These are phyloP conservation scores for Haematococcus lacustris DNA, from an alignment of 139 green algal genomes.

Conservation along the genomic window DNA sequence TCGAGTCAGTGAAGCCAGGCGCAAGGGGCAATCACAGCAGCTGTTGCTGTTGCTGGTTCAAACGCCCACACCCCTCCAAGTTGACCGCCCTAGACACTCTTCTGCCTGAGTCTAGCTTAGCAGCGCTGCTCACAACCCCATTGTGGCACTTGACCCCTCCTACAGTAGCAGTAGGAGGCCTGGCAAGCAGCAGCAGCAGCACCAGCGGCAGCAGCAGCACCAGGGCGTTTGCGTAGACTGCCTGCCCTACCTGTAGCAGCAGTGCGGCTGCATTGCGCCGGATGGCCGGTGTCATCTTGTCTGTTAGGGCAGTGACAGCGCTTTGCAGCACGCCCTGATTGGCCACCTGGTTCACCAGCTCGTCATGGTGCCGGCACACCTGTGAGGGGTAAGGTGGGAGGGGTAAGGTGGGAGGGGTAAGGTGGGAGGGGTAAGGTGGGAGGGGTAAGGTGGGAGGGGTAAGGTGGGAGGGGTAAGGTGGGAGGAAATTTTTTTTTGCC, in stretches of 20 bases:
- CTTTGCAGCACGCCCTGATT: constrained; percentile 15
- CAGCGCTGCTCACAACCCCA: neutral
- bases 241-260: constrained; percentile 29
- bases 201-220: too few species aligned
- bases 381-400: too few species aligned
- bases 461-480: too few species aligned
- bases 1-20: too few species aligned
- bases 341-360: constrained; percentile 22
- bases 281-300: constrained; percentile 32
- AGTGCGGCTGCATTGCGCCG: constrained; percentile 27
- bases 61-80: neutral
- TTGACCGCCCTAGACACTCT: neutral
- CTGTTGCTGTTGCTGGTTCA: too few species aligned
- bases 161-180: neutral
- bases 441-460: too few species aligned
- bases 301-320: constrained; percentile 23
- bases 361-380: constrained; percentile 26
- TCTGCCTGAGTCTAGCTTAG: neutral
- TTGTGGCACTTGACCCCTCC: neutral
- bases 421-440: too few species aligned
- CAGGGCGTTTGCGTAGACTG: too few species aligned
- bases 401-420: too few species aligned
- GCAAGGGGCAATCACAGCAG: too few species aligned
- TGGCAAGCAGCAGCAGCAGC: too few species aligned
- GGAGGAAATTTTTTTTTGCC: too few species aligned